Conservation (phyloP, 129 eudicot species). For the Pseudognaphalium luteoalbum region DNA sequence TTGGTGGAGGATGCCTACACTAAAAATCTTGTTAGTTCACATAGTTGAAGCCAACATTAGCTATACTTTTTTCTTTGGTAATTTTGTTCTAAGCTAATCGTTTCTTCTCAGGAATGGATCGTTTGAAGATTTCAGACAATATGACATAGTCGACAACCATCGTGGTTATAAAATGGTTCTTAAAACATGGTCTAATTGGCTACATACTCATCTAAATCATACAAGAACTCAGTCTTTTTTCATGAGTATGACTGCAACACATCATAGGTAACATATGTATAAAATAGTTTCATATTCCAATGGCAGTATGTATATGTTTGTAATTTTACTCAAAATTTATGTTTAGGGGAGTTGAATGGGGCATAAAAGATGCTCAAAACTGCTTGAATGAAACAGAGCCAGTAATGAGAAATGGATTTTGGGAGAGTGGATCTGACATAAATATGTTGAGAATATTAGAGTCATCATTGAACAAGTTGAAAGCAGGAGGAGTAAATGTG, state of each 20-base stretch:
- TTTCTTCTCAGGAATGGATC: conserved; percentile 32
- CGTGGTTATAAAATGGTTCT: conserved; percentile 58
- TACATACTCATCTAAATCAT: conserved; percentile 49
- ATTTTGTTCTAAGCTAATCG: not conserved
- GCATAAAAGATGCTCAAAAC: conserved; percentile 25
- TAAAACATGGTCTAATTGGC: conserved; percentile 72
- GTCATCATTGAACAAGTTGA: conserved; percentile 32
- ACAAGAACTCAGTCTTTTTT: conserved; percentile 53
- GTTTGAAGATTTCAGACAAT: conserved; percentile 20
- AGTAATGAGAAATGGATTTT: conserved; percentile 26
- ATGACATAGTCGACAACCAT: conserved; percentile 46
- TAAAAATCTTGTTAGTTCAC: conserved; percentile 48
- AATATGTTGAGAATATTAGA: conserved; percentile 39
- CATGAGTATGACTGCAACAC: conserved; percentile 71
- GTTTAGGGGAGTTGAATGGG: conserved; percentile 43
- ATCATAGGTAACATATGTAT: conserved; percentile 23
- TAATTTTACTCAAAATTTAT: not conserved
- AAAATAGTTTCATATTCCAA: not conserved
- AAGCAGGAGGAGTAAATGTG: conserved; percentile 40
- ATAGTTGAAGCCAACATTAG: not conserved
- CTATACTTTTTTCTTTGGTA: not conserved
- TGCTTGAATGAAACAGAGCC: conserved; percentile 49
- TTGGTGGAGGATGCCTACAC: conserved; percentile 57
- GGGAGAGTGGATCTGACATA: conserved; percentile 45
- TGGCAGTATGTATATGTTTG: not conserved